phyloP scores from a whole-genome alignment of 202 grass and related monocot genomes.

The Zoysia matrella region DNA sequence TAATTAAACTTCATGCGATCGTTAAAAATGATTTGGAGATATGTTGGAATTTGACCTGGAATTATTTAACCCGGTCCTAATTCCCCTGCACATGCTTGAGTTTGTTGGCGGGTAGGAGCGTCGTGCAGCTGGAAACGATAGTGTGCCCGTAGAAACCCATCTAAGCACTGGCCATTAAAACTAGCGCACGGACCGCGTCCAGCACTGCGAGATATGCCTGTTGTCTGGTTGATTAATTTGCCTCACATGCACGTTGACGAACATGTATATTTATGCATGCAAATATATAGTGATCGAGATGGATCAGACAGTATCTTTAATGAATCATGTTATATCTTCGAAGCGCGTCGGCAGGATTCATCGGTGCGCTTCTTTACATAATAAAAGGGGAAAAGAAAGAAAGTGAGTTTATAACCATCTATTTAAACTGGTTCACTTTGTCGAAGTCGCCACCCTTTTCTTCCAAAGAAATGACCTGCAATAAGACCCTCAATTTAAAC shows the following conservation, averaged over 20 bases:
- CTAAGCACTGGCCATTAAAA: constrained; percentile 18
- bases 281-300: neutral
- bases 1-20: neutral
- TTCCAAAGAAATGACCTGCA: neutral
- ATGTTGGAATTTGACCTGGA: constrained; percentile 49
- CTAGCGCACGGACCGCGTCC: neutral
- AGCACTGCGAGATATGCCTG: constrained; percentile 20
- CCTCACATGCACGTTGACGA: constrained; percentile 39
- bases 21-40: constrained; percentile 26
- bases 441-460: neutral
- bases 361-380: neutral
- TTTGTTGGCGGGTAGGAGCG: constrained; percentile 32
- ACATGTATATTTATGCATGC: neutral
- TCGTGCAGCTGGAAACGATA: constrained; percentile 30
- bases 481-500: too few relatives aligned
- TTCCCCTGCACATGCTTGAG: constrained; percentile 42
- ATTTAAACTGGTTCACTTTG: neutral
- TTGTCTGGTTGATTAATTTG: constrained; percentile 17
- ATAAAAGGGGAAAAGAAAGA: neutral
- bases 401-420: neutral
- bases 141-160: neutral
- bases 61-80: constrained; percentile 29
- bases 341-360: constrained; percentile 27
- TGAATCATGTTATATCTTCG: neutral
- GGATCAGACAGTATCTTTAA: neutral